A percentile compares a stretch with the other conserved stretches of the same genome.
Evolutionary conservation across 306 rosid genomes (phyloP).

Genomic region (Sicyos edulis): DNA sequence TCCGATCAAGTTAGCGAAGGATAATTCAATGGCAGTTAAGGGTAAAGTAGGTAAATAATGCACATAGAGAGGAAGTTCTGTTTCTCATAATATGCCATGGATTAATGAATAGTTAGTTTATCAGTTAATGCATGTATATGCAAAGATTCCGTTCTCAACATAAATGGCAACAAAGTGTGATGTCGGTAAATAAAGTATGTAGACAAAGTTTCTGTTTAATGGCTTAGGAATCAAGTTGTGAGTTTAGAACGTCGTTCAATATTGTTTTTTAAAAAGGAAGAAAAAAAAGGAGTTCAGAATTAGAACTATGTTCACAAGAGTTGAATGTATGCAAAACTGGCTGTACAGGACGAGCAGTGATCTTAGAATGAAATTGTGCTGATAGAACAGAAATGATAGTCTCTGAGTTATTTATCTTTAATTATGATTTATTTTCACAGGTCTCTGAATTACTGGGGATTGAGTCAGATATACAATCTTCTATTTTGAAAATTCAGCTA

Average conservation of each 20-base stretch:
- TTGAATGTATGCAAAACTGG: background rate
- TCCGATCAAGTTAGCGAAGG: background rate
- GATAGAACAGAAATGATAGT: background rate
- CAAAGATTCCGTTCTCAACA: background rate
- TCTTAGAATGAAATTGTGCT: background rate
- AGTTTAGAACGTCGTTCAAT: background rate
- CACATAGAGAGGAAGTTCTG: background rate
- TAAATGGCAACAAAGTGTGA: background rate
- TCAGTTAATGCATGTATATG: background rate
- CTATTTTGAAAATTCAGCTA: constrained; percentile 31
- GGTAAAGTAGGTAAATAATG: background rate
- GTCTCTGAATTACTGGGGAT: constrained; percentile 45
- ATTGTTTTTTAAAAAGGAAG: background rate
- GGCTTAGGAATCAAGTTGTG: background rate
- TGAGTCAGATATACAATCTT: constrained; percentile 33
- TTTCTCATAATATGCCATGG: background rate
- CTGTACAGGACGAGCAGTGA: background rate
- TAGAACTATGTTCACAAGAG: background rate
- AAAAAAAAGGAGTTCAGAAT: background rate
- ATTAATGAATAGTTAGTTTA: background rate
- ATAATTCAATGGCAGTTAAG: background rate
- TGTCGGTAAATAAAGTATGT: background rate
- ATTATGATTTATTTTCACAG: constrained; percentile 37
- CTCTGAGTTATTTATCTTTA: background rate
- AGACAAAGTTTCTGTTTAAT: background rate